A percentile compares a stretch with the other conserved stretches of the same genome.
Conservation (phyloP, 768 basidiomycete genomes). For the Stropharia rugosoannulata region DNA sequence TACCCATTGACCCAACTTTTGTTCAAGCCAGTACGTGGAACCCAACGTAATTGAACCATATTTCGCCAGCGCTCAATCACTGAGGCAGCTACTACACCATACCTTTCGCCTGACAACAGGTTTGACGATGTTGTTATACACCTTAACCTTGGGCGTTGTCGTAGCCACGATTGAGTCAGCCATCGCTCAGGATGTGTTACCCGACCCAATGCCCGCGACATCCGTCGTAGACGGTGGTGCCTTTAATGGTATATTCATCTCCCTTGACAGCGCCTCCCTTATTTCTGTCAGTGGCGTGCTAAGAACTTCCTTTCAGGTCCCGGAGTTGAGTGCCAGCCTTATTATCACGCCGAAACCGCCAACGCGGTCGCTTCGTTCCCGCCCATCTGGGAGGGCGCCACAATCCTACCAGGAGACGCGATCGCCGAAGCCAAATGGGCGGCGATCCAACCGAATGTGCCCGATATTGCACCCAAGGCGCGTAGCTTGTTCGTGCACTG, state of each 20-base stretch:
- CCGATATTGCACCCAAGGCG: conserved; percentile 47
- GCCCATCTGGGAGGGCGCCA: conserved; percentile 40
- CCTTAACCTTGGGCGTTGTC: conserved; percentile 18
- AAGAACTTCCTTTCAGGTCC: conserved; percentile 4
- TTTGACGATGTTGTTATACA: background rate
- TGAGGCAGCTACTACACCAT: too few relatives aligned
- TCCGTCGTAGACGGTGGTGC: conserved; percentile 34
- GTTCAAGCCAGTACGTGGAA: too few relatives aligned
- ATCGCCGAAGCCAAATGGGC: conserved; percentile 43
- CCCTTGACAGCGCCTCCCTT: background rate
- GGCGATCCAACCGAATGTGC: conserved; percentile 41
- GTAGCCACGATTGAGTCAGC: conserved; percentile 5
- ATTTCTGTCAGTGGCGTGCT: background rate
- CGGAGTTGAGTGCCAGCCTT: conserved; percentile 39
- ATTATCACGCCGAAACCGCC: conserved; percentile 37
- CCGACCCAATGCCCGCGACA: conserved; percentile 22
- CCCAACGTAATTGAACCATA: too few relatives aligned
- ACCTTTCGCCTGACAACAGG: background rate
- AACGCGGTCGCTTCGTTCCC: conserved; percentile 39
- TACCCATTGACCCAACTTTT: too few relatives aligned
- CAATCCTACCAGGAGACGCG: conserved; percentile 40
- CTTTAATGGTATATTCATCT: conserved; percentile 30
- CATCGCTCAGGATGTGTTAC: conserved; percentile 12
- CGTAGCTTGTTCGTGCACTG: background rate
- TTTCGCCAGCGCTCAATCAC: too few relatives aligned